Evolutionary conservation across 139 green algal genomes (phyloP), one percentile per base, ranked within the genome.

Genomic region (Trebouxia sp.): DNA sequence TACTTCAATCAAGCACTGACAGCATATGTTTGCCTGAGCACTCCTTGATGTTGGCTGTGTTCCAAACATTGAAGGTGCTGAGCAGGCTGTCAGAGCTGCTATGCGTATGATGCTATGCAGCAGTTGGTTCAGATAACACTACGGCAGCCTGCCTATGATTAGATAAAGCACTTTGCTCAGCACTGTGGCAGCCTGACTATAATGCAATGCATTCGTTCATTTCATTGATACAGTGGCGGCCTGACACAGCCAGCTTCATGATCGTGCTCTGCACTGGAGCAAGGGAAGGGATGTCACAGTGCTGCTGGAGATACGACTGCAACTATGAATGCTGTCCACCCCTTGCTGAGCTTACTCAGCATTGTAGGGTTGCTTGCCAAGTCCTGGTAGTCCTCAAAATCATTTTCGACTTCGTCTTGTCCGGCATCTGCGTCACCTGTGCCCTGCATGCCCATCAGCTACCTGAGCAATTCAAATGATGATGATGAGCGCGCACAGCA

Each of bases 291-390:
- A 8, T 69, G 47, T 53, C 10, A 69, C 11, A 42, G 0, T 42
- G 55, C 41, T 2, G 20, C 43, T 22, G 43, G n/a, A 37, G 45
- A n/a, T 12, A 75, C 41, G 6, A 82, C 56, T 14, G 41, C 77
- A 55, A 82, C 56, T 3, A 82, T 11, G 20, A 53, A 82, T 32
- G 77, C 77, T 30, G 77, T 82, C 77, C 77, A 82, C 3, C 77
- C 77, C 22, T 43, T 56, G 24, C n/a, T 43, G 7, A 82, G 41
- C 7, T 12, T 30, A 26, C 26, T 39, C 26, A 75, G 24, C 24
- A 48, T 24, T 12, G 12, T 24, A 41, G 28, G 5, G 62, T 58
- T 22, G 39, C 7, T 30, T 48, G n/a, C 41, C 45, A 58, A 48
- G 6, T 24, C 28, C 8, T 76, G 24, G 28, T 82, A 82, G 5